Base-by-base conservation (phyloP, 768 basidiomycete genomes). In the Piloderma croceum region DNA sequence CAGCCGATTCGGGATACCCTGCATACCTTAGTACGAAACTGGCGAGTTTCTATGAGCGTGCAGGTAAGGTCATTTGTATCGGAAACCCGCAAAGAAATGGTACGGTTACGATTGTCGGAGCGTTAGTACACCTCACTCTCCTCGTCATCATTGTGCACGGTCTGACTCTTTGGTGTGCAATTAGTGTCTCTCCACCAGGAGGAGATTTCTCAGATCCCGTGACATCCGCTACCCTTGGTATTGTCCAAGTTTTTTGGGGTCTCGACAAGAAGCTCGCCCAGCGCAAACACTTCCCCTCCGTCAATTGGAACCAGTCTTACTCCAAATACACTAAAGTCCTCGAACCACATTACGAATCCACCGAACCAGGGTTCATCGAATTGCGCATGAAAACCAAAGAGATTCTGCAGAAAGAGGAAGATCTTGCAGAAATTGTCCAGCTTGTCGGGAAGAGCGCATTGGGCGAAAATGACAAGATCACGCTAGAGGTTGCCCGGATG, bases 171-270 rank as follows among this genome's bases (percentile, higher is more conserved):
- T 34, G 38, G 36, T 32, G 10, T 43, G 39, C 12, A 2, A 39
- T 23, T 53, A 94, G 92, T 46, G 96, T 99, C 13, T 97, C 93
- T 3, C 96, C 96, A 42, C 96, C 96, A 34, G 96, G 96, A 64
- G 96, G 96, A 63, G 96, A 99, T 59, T 97, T 97, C 67, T 96
- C 96, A 9, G 96, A 99, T 64, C 96, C 96, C 24, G 96, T 99
- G 44, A 98, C 94, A 6, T 83, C 92, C 33, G 90, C 96, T 24
- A 99, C 96, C 3, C 85, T 99, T 41, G 81, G 92, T 71, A 99
- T 99, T 58, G 96, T 99, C 7, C 96, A 98, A 57, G 96, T 98
- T 50, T 99, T 99, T 78, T 99, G 96, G 96, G 96, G 96, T 62
- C 78, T 99, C 20, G 96, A 98, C 69, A 99, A 99, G 81, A 92